Evolutionary conservation across 2,329 filamentous ascomycete species (phyloP).

Genomic region (Aschersonia sp.): DNA sequence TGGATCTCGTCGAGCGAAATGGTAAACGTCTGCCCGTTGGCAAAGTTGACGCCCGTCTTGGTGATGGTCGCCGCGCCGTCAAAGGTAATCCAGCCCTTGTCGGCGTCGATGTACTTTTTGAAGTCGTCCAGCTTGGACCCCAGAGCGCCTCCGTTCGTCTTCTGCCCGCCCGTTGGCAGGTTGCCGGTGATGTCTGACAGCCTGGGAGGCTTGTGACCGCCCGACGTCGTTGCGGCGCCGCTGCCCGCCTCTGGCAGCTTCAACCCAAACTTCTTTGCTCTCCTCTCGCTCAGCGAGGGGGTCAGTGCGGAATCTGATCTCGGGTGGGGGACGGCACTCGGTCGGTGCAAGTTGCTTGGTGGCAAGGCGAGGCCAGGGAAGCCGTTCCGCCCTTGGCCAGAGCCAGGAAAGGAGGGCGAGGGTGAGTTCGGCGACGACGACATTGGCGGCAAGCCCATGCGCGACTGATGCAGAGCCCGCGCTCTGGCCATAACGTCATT

Average conservation of each 20-base stretch:
- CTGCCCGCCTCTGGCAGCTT: constrained; percentile 40
- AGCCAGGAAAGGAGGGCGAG: constrained; percentile 16
- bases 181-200: constrained; percentile 24
- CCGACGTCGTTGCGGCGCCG: constrained; percentile 10
- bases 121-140: constrained; percentile 43
- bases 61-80: constrained; percentile 85
- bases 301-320: constrained; percentile 39
- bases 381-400: constrained; percentile 23
- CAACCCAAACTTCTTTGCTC: constrained; percentile 37
- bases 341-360: constrained; percentile 25
- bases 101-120: constrained; percentile 74
- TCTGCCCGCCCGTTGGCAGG: constrained; percentile 6
- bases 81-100: constrained; percentile 84
- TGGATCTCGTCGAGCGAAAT: constrained; percentile 96
- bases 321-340: constrained; percentile 31
- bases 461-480: constrained; percentile 29
- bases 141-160: constrained; percentile 21
- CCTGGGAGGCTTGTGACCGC: constrained; percentile 22
- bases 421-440: constrained; percentile 15
- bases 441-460: constrained; percentile 23
- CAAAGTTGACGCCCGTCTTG: constrained; percentile 81
- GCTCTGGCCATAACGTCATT: constrained; percentile 32
- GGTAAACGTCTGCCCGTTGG: constrained; percentile 74
- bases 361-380: constrained; percentile 28
- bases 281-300: constrained; percentile 51